Percentiles rank a stretch among this genome's conserved stretches.
phyloP scores from a whole-genome alignment of 1,284 basidiomycete species.

The Cryptococcus jaspeensis region DNA sequence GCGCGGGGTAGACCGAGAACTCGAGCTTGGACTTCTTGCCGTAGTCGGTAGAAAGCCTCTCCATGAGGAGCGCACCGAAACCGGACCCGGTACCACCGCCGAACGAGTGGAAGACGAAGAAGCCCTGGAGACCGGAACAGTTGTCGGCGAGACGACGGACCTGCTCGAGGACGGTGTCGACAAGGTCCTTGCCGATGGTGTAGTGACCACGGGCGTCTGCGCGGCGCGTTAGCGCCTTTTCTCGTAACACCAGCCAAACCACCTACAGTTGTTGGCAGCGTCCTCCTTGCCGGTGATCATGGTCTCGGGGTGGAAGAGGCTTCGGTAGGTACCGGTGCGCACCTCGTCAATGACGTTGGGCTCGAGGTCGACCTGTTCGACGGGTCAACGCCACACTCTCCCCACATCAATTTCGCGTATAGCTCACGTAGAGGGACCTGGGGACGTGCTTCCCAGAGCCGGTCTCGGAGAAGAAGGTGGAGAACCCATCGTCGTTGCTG shows the following conservation, averaged over 20 bases:
- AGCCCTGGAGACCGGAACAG: conserved; percentile 96
- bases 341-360: conserved; percentile 96
- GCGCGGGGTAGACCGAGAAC: conserved; percentile 96
- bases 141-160: conserved; percentile 95
- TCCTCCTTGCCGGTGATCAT: conserved; percentile 99
- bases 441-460: conserved; percentile 95
- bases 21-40: conserved; percentile 99
- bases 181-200: conserved; percentile 94
- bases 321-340: conserved; percentile 88
- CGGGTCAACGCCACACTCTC: conserved; percentile 31
- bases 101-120: conserved; percentile 99
- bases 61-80: conserved; percentile 94
- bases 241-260: neutral
- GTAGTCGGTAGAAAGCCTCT: conserved; percentile 94
- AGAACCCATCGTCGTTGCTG: conserved; percentile 84
- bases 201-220: conserved; percentile 97
- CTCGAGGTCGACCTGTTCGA: conserved; percentile 78
- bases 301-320: conserved; percentile 98
- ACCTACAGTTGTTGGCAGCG: conserved; percentile 95
- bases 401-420: neutral
- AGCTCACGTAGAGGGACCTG: conserved; percentile 83
- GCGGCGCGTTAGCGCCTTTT: conserved; percentile 2
- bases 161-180: conserved; percentile 88
- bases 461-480: conserved; percentile 65
- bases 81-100: conserved; percentile 99